Base-by-base conservation (phyloP, 768 basidiomycete genomes). In the Kwoniella dejecticola region DNA sequence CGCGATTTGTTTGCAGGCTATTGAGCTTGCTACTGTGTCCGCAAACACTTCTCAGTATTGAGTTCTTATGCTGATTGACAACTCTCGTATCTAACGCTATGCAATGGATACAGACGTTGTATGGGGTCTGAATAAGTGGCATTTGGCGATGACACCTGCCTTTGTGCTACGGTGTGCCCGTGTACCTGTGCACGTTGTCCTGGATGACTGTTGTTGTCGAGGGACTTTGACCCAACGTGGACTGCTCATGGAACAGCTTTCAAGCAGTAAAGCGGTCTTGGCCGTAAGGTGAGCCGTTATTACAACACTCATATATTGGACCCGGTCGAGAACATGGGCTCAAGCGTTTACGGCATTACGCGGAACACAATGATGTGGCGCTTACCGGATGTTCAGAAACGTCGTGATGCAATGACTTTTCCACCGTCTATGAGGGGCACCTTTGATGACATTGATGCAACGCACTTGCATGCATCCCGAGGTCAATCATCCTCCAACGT, bases 291-390 rank as follows among this genome's bases (percentile, higher is more conserved):
- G n/a, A n/a, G n/a, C n/a, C n/a, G n/a, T 17, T 12, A 30, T 7
- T n/a, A 27, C 21, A 50, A 21, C 21, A 45, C 12, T 23, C 2
- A 24, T 23, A 6, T 3, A 26, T 26, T 48, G 29, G 48, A 30
- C 30, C 29, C 12, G 48, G 48, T 50, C 48, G 29, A 29, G 48
- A 31, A 19, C 27, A 23, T 19, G 19, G 24, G 13, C 45, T 24
- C 17, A 12, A n/a, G 8, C 13, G 19, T 19, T 57, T 57, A 57
- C 56, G 56, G 56, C 56, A 57, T 57, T 57, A 57, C 56, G 33
- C 33, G 45, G 45, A 38, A 33, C 31, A 44, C 23, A 36, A 33
- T 26, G 27, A 46, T 57, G 56, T 57, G 56, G 56, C 56, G 19
- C 48, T 12, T 27, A 29, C 27, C n/a, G 29, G 8, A 13, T 12